Conservation (phyloP, 345 rosid species). For the Melaleuca quinquenervia region DNA sequence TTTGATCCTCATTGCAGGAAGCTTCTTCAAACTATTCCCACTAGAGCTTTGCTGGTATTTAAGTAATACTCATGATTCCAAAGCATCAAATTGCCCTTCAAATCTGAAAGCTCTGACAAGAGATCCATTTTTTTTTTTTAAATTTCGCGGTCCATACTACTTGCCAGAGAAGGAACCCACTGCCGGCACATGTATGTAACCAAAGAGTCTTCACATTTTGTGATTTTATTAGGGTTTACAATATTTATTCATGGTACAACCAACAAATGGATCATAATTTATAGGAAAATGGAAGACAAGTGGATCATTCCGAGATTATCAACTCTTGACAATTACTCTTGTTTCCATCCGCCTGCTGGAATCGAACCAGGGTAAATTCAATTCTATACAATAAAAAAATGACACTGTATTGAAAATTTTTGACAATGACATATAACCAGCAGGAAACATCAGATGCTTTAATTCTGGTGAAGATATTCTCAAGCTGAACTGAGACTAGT, state of each 20-base stretch:
- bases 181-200: background rate
- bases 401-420: background rate
- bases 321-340: background rate
- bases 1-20: background rate
- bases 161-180: conserved; percentile 9
- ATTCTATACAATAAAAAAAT: background rate
- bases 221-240: background rate
- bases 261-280: background rate
- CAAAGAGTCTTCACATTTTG: background rate
- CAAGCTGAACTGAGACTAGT: background rate
- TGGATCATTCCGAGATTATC: background rate
- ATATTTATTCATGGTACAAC: background rate
- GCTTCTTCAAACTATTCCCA: background rate
- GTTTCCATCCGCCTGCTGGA: background rate
- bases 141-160: conserved; percentile 4
- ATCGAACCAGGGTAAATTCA: background rate
- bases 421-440: background rate
- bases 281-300: background rate
- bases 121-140: background rate
- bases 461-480: background rate
- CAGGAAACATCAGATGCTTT: background rate
- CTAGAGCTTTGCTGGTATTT: background rate
- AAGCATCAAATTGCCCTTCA: background rate
- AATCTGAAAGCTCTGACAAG: background rate
- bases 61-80: background rate